Evolutionary conservation across 768 basidiomycete species (phyloP), one percentile per base, ranked within the genome.

Genomic region (Candolleomyces eurysporus): DNA sequence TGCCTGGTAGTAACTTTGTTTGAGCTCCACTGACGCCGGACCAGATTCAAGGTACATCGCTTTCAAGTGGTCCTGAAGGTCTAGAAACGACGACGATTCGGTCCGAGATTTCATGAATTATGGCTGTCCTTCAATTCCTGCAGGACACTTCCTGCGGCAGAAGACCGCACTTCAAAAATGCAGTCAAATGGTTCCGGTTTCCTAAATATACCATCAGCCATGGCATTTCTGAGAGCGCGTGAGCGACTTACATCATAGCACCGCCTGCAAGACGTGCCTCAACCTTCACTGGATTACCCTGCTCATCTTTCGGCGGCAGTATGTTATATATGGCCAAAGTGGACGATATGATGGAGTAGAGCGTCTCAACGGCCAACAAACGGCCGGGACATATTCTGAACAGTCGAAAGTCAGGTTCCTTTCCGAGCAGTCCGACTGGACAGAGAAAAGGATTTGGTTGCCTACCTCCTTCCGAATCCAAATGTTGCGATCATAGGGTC

Each of bases 401-500:
- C 4, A 31, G 8, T n/a, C 10, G 7, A 14, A 48, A 6, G 21
- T 48, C 14, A 22, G 21, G 6, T 2, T 3, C 49, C 6, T 2
- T 13, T 19, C 21, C 30, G n/a, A 14, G 46, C 49, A 31, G 21
- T 10, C 14, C n/a, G n/a, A n/a, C n/a, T n/a, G 21, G 26, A 14
- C 48, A 5, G 32, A 26, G 2, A 32, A 58, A 26, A 10, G 53
- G 32, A 22, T 52, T 21, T 42, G 19, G 14, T 11, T 5, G 9
- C 52, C 13, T 16, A 60, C 59, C 52, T n/a, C 26, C 59, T 26
- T 6, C 59, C 59, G 40, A 40, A 60, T 11, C 76, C 73, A 61
- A 75, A 77, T 39, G 68, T 69, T 21, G 68, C 69, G 31, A 61
- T 56, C 22, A 61, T 66, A 5, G 74, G 72, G 55, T 72, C 63